Evolutionary conservation across 352 stramenopile species (phyloP).

Genomic region (Phytophthora quininea): DNA sequence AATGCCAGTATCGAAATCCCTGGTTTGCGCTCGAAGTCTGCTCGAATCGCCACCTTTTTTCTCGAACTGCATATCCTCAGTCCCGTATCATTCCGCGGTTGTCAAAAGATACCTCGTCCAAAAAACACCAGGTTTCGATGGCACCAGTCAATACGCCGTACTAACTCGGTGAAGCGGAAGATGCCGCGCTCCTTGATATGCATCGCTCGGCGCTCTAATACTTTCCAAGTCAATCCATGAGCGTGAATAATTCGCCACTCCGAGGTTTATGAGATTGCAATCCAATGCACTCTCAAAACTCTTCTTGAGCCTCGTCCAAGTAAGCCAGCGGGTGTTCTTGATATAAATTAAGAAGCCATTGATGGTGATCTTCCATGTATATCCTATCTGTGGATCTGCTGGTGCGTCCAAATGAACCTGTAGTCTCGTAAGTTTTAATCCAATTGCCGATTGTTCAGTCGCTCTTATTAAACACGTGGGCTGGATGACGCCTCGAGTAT

Average conservation of each 20-base stretch:
- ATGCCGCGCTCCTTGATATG: constrained; percentile 28
- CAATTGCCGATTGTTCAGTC: constrained; percentile 26
- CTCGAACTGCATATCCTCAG: constrained; percentile 17
- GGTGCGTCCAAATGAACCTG: constrained; percentile 1
- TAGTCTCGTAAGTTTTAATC: constrained; percentile 22
- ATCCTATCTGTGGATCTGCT: constrained; percentile 1
- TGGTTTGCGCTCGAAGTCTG: constrained; percentile 28
- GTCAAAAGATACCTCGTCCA: constrained; percentile 35
- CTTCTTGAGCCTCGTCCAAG: constrained; percentile 20
- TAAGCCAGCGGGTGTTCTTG: constrained; percentile 2
- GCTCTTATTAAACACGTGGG: constrained; percentile 20
- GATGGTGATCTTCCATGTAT: constrained; percentile 12
- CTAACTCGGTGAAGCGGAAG: constrained; percentile 16
- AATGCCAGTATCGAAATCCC: constrained; percentile 18
- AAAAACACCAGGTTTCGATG: constrained; percentile 14
- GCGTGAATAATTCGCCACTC: constrained; percentile 23
- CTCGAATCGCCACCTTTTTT: constrained; percentile 12
- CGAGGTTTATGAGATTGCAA: constrained; percentile 2
- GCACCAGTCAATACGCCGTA: constrained; percentile 9
- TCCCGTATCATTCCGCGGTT: constrained; percentile 30
- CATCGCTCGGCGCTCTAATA: constrained; percentile 25
- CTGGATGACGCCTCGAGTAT: constrained; percentile 5
- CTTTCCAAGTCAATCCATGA: constrained; percentile 25
- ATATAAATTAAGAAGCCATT: constrained; percentile 14
- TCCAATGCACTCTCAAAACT: background rate